Conservation (phyloP, 148 eudicot genomes). For the Chenopodium quinoa region DNA sequence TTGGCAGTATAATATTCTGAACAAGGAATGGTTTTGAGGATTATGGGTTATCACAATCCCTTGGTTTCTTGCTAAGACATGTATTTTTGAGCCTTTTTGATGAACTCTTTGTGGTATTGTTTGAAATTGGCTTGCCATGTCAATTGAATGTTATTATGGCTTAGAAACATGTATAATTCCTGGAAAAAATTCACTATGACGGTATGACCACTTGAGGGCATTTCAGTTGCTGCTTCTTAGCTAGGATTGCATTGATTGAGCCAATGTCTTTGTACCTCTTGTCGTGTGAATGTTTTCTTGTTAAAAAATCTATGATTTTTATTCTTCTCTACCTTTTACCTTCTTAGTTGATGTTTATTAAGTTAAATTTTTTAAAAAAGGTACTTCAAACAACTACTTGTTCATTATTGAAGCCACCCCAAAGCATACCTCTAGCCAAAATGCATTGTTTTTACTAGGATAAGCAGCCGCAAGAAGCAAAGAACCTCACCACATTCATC, state of each 20-base stretch:
- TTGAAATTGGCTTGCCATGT: neutral
- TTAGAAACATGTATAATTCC: too few relatives aligned
- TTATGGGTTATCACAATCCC: neutral
- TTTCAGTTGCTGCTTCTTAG: too few relatives aligned
- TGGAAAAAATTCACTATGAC: too few relatives aligned
- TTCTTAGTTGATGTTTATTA: neutral
- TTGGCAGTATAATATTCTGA: neutral
- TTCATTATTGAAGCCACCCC: neutral
- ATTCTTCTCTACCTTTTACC: neutral
- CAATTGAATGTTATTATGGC: too few relatives aligned
- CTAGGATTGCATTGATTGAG: neutral
- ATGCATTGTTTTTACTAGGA: neutral
- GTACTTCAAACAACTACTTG: neutral
- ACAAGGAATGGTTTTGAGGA: neutral
- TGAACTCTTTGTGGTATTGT: neutral
- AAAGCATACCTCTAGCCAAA: neutral
- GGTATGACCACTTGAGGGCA: too few relatives aligned
- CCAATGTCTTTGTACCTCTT: neutral
- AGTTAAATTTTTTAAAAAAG: too few relatives aligned
- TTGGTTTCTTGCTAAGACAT: neutral
- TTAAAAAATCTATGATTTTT: neutral
- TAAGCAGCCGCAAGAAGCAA: neutral
- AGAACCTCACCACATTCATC: neutral
- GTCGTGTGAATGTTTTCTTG: neutral
- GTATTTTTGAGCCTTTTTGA: neutral